phyloP scores from a whole-genome alignment of 2,329 filamentous ascomycete species.

The Juglanconis sp. region DNA sequence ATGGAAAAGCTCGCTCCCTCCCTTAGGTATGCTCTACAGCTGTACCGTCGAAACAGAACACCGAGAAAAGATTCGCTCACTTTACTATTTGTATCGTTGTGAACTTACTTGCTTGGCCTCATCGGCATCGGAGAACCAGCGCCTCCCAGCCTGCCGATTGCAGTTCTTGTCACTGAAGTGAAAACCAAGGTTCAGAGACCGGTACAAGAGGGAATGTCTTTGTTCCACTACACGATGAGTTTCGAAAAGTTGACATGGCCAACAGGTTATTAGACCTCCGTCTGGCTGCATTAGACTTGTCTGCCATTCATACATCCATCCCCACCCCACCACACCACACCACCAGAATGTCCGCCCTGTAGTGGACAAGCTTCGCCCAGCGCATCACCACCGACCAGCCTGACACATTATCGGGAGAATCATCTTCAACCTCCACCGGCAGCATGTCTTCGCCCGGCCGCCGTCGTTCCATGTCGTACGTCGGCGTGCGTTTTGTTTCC shows the following conservation, averaged over 20 bases:
- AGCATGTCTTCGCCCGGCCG: background rate
- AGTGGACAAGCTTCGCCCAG: background rate
- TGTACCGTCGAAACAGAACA: too few relatives aligned
- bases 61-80: background rate
- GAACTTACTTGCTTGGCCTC: background rate
- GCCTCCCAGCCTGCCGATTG: background rate
- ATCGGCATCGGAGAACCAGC: background rate
- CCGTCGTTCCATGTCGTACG: background rate
- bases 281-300: background rate
- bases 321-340: too few relatives aligned
- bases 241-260: background rate
- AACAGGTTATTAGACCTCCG: background rate
- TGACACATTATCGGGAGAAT: background rate
- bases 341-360: background rate
- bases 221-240: background rate
- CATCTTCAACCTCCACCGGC: background rate
- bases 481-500: constrained; percentile 16
- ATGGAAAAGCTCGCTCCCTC: too few relatives aligned
- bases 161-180: background rate
- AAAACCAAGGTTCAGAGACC: background rate
- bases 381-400: background rate
- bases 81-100: background rate
- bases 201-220: background rate
- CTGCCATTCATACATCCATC: background rate
- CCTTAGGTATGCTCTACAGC: too few relatives aligned